Conservation (phyloP, 2,329 filamentous ascomycete genomes). For the Blumeria hordei region DNA sequence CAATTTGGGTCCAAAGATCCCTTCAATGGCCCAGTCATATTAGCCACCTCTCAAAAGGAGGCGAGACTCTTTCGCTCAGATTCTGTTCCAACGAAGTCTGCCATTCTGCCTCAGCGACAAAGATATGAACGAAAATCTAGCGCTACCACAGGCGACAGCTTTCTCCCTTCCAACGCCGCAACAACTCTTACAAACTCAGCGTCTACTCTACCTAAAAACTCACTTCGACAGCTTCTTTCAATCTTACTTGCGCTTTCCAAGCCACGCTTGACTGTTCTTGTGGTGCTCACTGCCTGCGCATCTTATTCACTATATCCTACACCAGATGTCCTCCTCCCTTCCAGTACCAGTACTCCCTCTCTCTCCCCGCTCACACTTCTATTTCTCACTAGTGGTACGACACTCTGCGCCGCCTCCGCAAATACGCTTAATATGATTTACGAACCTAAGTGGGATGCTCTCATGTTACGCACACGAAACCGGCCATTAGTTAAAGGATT, state of each 20-base stretch:
- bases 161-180: constrained; percentile 26
- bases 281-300: constrained; percentile 74
- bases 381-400: constrained; percentile 75
- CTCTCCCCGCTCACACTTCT: constrained; percentile 76
- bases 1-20: constrained; percentile 3
- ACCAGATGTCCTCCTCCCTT: constrained; percentile 55
- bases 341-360: constrained; percentile 42
- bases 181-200: constrained; percentile 27
- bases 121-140: constrained; percentile 11
- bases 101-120: constrained; percentile 14
- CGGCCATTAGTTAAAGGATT: constrained; percentile 67
- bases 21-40: background rate
- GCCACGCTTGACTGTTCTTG: constrained; percentile 72
- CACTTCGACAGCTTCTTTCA: constrained; percentile 42
- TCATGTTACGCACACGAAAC: constrained; percentile 85
- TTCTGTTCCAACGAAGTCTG: background rate
- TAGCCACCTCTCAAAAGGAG: background rate
- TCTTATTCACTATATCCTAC: constrained; percentile 87
- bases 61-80: background rate
- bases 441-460: constrained; percentile 69
- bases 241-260: constrained; percentile 85
- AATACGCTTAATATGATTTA: constrained; percentile 97
- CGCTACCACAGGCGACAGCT: constrained; percentile 8
- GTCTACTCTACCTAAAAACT: constrained; percentile 25
- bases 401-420: constrained; percentile 70